A percentile compares a stretch with the other conserved stretches of the same genome.
Evolutionary conservation across 768 basidiomycete species (phyloP).

Genomic region (Sarcomyxa edulis): DNA sequence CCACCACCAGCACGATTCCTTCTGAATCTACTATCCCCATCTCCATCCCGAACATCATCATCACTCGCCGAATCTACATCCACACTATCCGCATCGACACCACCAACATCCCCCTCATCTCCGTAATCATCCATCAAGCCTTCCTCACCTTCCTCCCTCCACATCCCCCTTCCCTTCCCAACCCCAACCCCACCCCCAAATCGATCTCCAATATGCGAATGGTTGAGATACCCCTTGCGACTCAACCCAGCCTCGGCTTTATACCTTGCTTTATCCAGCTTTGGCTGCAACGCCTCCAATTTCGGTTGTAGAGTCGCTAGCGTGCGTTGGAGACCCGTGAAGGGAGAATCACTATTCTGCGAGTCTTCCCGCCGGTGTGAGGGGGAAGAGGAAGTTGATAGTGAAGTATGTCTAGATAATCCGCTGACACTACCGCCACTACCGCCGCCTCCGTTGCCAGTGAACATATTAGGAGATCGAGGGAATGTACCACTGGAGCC

Average conservation of each 20-base stretch:
- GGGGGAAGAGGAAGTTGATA: conserved; percentile 13
- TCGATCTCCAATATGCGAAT: too few relatives aligned
- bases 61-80: too few relatives aligned
- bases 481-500: too few relatives aligned
- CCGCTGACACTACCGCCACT: not conserved
- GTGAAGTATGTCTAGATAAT: conserved; percentile 3
- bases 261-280: conserved; percentile 57
- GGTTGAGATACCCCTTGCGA: conserved; percentile 39
- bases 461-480: too few relatives aligned
- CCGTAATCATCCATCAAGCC: conserved; percentile 15
- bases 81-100: conserved; percentile 5
- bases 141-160: conserved; percentile 32
- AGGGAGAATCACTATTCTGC: conserved; percentile 12
- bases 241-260: conserved; percentile 70
- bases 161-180: conserved; percentile 29
- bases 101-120: not conserved
- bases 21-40: too few relatives aligned
- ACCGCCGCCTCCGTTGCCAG: not conserved
- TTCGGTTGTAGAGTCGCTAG: conserved; percentile 32
- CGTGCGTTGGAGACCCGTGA: conserved; percentile 39
- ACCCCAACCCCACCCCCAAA: conserved; percentile 24
- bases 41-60: conserved; percentile 16
- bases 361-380: conserved; percentile 1
- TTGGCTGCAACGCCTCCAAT: conserved; percentile 35
- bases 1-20: too few relatives aligned